Conservation (phyloP, 345 rosid genomes). For the Crucihimalaya himalaica region DNA sequence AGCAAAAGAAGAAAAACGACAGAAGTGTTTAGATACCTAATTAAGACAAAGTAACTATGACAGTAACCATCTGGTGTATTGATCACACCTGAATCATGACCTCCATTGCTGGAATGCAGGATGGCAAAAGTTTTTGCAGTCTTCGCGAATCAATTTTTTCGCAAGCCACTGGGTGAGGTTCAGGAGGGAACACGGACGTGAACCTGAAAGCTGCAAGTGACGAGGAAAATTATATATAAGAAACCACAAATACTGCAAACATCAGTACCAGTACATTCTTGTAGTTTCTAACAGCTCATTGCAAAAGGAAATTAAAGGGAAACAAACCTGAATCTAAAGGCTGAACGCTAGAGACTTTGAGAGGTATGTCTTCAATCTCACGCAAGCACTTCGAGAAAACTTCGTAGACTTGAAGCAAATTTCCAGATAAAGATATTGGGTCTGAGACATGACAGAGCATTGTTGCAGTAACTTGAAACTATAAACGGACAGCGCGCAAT, state of each 20-base stretch:
- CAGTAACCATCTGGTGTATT: conserved; percentile 6
- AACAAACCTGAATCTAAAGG: conserved; percentile 77
- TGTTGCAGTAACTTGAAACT: not conserved
- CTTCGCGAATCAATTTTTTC: conserved; percentile 50
- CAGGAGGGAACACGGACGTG: conserved; percentile 91
- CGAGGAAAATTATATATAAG: conserved; percentile 6
- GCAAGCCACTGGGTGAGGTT: conserved; percentile 76
- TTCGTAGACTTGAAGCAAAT: conserved; percentile 68
- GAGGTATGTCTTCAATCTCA: conserved; percentile 71
- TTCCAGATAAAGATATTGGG: conserved; percentile 62
- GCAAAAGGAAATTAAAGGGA: conserved; percentile 8
- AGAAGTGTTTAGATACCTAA: not conserved
- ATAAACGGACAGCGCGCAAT: not conserved
- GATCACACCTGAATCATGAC: conserved; percentile 83
- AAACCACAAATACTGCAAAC: conserved; percentile 15
- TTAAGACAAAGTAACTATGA: not conserved
- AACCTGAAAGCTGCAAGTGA: conserved; percentile 75
- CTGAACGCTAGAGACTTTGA: conserved; percentile 80
- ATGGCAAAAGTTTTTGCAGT: conserved; percentile 49
- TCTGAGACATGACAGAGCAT: conserved; percentile 47
- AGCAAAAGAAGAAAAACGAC: conserved; percentile 22
- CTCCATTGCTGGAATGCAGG: conserved; percentile 78
- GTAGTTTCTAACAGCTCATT: not conserved
- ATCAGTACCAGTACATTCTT: conserved; percentile 1
- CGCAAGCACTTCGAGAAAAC: conserved; percentile 72